Conservation (phyloP, 2,329 filamentous ascomycete species). For the Penicillium psychrosexuale region DNA sequence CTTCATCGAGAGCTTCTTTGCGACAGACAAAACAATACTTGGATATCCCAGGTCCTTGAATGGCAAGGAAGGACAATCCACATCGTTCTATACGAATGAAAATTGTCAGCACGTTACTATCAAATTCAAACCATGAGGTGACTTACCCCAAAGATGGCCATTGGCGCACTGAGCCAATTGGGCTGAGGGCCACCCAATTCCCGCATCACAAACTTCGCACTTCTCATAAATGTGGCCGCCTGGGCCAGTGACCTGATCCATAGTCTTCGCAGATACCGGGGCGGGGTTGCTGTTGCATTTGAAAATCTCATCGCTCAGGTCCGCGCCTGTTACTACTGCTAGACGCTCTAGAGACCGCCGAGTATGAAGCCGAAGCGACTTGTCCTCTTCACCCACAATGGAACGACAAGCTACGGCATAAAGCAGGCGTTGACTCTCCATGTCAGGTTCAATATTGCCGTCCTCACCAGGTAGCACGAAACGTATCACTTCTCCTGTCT, state of each 20-base stretch:
- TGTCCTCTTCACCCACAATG: conserved; percentile 28
- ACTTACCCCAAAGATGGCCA: conserved; percentile 53
- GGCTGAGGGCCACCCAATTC: conserved; percentile 49
- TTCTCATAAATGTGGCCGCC: conserved; percentile 40
- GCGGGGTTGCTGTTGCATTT: conserved; percentile 20
- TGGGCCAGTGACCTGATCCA: conserved; percentile 19
- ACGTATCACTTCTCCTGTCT: conserved; percentile 25
- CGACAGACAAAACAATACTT: conserved; percentile 55
- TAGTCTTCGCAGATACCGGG: conserved; percentile 25
- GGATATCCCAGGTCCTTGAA: conserved; percentile 53
- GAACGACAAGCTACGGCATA: conserved; percentile 39
- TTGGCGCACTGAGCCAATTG: conserved; percentile 48
- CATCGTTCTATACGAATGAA: conserved; percentile 46
- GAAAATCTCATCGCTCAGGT: conserved; percentile 34
- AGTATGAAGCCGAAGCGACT: conserved; percentile 25
- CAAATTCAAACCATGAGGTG: neutral
- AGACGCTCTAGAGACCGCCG: conserved; percentile 28
- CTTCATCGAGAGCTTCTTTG: conserved; percentile 49
- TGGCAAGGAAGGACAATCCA: conserved; percentile 52
- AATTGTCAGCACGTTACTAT: conserved; percentile 7
- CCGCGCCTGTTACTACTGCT: conserved; percentile 24
- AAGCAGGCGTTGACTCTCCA: conserved; percentile 30
- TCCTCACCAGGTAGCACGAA: conserved; percentile 28
- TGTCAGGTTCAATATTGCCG: conserved; percentile 14
- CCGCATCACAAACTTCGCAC: conserved; percentile 53